These are phyloP conservation scores for Debaryomyces robertsiae DNA, from an alignment of 1,139 yeast genomes.

Conservation along the genomic window DNA sequence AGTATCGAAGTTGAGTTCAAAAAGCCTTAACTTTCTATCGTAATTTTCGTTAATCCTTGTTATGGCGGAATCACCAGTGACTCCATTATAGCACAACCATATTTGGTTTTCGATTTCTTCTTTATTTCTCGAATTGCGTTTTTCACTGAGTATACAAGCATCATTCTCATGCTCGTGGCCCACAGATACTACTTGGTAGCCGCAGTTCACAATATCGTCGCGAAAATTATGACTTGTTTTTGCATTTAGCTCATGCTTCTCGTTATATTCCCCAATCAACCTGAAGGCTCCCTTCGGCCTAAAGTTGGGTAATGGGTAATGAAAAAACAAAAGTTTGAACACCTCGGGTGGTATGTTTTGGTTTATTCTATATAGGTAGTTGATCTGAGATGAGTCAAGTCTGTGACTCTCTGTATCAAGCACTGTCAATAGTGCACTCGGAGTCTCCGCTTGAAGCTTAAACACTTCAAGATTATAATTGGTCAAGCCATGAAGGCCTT, in stretches of 20 bases:
- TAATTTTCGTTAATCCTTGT: slow-evolving; percentile 28
- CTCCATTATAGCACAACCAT: slow-evolving; percentile 46
- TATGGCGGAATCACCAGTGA: slow-evolving; percentile 42
- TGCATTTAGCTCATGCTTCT: slow-evolving; percentile 42
- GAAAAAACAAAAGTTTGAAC: slow-evolving; percentile 48
- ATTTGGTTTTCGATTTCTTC: slow-evolving; percentile 19
- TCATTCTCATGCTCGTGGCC: slow-evolving; percentile 62
- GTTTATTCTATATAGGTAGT: slow-evolving; percentile 28
- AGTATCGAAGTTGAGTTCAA: slow-evolving; percentile 33
- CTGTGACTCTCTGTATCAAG: slow-evolving; percentile 36
- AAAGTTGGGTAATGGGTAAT: slow-evolving; percentile 54
- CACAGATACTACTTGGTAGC: slow-evolving; percentile 49
- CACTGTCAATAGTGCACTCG: slow-evolving; percentile 32
- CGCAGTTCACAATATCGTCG: slow-evolving; percentile 40
- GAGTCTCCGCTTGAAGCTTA: slow-evolving; percentile 15
- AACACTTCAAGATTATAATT: slow-evolving; percentile 35
- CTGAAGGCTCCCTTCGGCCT: slow-evolving; percentile 52
- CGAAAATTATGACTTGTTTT: slow-evolving; percentile 36
- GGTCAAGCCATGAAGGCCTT: slow-evolving; percentile 33
- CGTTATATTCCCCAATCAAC: slow-evolving; percentile 51
- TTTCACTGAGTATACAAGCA: slow-evolving; percentile 43
- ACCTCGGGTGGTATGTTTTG: slow-evolving; percentile 13
- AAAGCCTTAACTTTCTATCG: slow-evolving; percentile 39
- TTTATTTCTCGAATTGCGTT: slow-evolving; percentile 11
- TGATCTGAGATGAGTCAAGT: slow-evolving; percentile 37